A percentile compares a stretch with the other conserved stretches of the same genome.
These are phyloP conservation scores for Aspergillus egyptiacus DNA, from an alignment of 495 filamentous ascomycete species.

Conservation along the genomic window DNA sequence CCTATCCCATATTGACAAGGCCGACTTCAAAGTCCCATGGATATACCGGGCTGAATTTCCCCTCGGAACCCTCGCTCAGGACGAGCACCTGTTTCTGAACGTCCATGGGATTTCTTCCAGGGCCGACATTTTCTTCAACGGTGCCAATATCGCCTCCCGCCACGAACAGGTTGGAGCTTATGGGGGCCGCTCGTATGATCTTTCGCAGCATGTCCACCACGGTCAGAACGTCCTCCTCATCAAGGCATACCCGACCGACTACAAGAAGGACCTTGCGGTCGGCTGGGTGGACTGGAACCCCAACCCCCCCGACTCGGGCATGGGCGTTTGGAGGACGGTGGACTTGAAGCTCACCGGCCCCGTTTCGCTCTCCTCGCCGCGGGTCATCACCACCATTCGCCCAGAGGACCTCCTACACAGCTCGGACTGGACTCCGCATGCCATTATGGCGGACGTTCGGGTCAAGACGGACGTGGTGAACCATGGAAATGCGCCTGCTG, in stretches of 20 bases:
- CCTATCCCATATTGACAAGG: slow-evolving; percentile 35
- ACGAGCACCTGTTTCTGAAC: slow-evolving; percentile 45
- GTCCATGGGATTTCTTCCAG: slow-evolving; percentile 57
- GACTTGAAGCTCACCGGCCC: slow-evolving; percentile 53
- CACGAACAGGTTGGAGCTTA: slow-evolving; percentile 52
- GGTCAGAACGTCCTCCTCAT: slow-evolving; percentile 48
- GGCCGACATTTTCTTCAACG: slow-evolving; percentile 58
- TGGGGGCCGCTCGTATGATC: slow-evolving; percentile 48
- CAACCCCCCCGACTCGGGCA: slow-evolving; percentile 52
- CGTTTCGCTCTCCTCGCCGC: slow-evolving; percentile 44
- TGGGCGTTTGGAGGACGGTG: slow-evolving; percentile 58
- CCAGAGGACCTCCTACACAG: slow-evolving; percentile 13
- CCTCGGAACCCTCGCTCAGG: slow-evolving; percentile 25
- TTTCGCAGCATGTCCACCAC: slow-evolving; percentile 37
- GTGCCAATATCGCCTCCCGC: slow-evolving; percentile 43
- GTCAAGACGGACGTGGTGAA: slow-evolving; percentile 48
- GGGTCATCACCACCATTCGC: slow-evolving; percentile 42
- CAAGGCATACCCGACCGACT: slow-evolving; percentile 51
- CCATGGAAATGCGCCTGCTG: slow-evolving; percentile 31
- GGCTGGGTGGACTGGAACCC: slow-evolving; percentile 66
- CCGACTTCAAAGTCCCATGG: slow-evolving; percentile 52
- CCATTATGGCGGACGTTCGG: slow-evolving; percentile 32
- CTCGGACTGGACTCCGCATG: too few relatives aligned
- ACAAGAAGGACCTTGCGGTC: slow-evolving; percentile 51
- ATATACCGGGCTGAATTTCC: slow-evolving; percentile 54